Conservation (phyloP, 306 rosid genomes). For the Begonia fuchsioides region DNA sequence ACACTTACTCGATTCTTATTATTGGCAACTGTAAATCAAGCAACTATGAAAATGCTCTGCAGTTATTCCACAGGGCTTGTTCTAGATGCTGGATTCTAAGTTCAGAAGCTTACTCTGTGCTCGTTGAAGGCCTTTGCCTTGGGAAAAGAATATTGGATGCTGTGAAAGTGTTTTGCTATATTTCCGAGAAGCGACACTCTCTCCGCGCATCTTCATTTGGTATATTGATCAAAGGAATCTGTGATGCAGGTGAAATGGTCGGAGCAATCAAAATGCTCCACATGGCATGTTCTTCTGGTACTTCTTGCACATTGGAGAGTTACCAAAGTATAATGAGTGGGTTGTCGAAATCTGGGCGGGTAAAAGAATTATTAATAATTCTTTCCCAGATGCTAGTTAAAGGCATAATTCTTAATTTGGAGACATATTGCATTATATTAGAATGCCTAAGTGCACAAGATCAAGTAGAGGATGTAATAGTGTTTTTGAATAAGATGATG, state of each 20-base stretch:
- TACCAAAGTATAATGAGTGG: slow-evolving; percentile 38
- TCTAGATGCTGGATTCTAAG: slow-evolving; percentile 55
- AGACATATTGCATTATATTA: slow-evolving; percentile 53
- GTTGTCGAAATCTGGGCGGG: slow-evolving; percentile 27
- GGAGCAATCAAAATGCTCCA: slow-evolving; percentile 38
- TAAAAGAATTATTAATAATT: slow-evolving; percentile 22
- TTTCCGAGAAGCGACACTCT: slow-evolving; percentile 33
- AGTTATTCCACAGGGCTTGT: slow-evolving; percentile 22
- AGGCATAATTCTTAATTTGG: slow-evolving; percentile 40
- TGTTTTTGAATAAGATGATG: slow-evolving; percentile 55
- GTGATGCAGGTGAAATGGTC: slow-evolving; percentile 31
- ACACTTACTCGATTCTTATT: slow-evolving; percentile 59
- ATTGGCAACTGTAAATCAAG: slow-evolving; percentile 51
- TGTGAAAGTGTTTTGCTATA: slow-evolving; percentile 45
- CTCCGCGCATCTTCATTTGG: slow-evolving; percentile 41
- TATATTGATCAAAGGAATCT: slow-evolving; percentile 43
- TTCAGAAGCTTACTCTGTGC: slow-evolving; percentile 42
- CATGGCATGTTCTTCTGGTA: slow-evolving; percentile 39
- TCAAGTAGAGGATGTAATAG: slow-evolving; percentile 28
- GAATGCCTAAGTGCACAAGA: slow-evolving; percentile 34
- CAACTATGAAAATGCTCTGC: slow-evolving; percentile 40
- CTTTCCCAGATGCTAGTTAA: slow-evolving; percentile 47
- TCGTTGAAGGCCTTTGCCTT: slow-evolving; percentile 52
- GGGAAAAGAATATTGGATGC: slow-evolving; percentile 32
- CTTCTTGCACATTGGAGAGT: slow-evolving; percentile 28